Evolutionary conservation across 2,329 filamentous ascomycete genomes (phyloP).

Genomic region (Ophiostoma sp.): DNA sequence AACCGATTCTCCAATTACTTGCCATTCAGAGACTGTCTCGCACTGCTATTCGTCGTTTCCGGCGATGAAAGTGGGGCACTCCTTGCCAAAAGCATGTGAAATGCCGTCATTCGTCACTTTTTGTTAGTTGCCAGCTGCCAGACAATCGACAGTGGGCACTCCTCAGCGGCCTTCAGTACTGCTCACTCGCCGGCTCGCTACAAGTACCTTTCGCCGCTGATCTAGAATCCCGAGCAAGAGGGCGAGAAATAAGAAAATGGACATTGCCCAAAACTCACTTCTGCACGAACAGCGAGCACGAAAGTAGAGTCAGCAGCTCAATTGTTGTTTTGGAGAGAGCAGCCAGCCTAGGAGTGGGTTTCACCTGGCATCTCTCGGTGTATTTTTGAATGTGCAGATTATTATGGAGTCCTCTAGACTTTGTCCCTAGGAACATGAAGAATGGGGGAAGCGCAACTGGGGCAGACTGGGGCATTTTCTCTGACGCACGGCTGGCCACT

Average conservation of each 20-base stretch:
- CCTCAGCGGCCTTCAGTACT: background rate
- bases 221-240: background rate
- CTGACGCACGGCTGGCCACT: background rate
- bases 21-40: background rate
- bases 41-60: background rate
- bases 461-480: background rate
- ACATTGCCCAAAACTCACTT: background rate
- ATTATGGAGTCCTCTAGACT: background rate
- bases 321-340: background rate
- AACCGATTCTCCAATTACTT: background rate
- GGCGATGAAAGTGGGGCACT: background rate
- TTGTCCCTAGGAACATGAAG: background rate
- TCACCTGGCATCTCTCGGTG: background rate
- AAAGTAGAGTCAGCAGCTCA: background rate
- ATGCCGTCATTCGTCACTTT: constrained; percentile 1
- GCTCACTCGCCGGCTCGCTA: background rate
- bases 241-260: background rate
- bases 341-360: background rate
- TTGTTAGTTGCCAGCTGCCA: background rate
- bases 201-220: constrained; percentile 10
- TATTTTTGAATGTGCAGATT: background rate
- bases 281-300: background rate
- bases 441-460: background rate
- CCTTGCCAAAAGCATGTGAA: constrained; percentile 22
- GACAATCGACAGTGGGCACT: background rate